A percentile compares a stretch with the other conserved stretches of the same genome.
phyloP scores from a whole-genome alignment of 306 rosid genomes.

The Cucurbita maxima region DNA sequence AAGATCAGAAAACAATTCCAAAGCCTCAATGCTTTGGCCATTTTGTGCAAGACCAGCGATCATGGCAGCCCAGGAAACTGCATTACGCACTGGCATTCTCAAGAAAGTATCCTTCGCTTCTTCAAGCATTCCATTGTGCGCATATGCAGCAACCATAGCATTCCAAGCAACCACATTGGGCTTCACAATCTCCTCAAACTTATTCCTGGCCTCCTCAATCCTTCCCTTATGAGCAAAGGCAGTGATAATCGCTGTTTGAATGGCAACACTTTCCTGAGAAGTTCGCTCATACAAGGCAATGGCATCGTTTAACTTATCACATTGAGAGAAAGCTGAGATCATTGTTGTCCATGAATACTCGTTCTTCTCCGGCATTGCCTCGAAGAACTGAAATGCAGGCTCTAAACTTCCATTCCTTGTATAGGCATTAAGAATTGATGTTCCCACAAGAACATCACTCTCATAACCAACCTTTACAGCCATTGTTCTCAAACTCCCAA shows the following conservation, averaged over 20 bases:
- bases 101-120: constrained; percentile 19
- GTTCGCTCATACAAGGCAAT: constrained; percentile 13
- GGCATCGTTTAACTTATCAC: constrained; percentile 10
- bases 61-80: constrained; percentile 23
- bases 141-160: constrained; percentile 25
- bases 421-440: constrained; percentile 15
- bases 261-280: constrained; percentile 12
- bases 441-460: constrained; percentile 17
- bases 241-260: constrained; percentile 13
- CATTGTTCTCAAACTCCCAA: constrained; percentile 13
- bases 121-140: constrained; percentile 28
- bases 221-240: constrained; percentile 22
- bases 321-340: constrained; percentile 15
- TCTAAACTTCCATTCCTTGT: constrained; percentile 17
- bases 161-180: constrained; percentile 23
- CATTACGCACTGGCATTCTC: constrained; percentile 8
- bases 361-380: constrained; percentile 19
- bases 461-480: constrained; percentile 16
- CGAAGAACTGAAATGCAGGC: constrained; percentile 10
- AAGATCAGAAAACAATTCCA: constrained; percentile 17
- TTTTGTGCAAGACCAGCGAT: constrained; percentile 20
- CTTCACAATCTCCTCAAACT: constrained; percentile 14
- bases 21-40: constrained; percentile 19
- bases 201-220: constrained; percentile 13
- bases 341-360: constrained; percentile 17